phyloP scores from a whole-genome alignment of 2,329 filamentous ascomycete genomes.

The Diplocarpon rosae region DNA sequence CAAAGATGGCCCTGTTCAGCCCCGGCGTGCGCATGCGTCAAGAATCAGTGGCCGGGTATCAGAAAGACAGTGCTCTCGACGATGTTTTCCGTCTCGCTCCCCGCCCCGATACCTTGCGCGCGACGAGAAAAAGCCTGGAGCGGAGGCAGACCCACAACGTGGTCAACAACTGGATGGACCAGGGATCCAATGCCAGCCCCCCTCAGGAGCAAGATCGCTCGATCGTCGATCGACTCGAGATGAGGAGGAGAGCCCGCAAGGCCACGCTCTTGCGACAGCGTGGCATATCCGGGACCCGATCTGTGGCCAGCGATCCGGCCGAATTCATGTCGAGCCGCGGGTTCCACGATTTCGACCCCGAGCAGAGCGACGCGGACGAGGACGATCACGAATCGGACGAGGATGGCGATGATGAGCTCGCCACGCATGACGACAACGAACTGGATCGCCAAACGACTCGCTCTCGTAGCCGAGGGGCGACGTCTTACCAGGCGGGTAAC shows the following conservation, averaged over 20 bases:
- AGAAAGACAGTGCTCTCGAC: slow-evolving; percentile 81
- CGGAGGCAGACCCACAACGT: slow-evolving; percentile 67
- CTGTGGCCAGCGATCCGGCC: slow-evolving; percentile 52
- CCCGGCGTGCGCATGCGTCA: slow-evolving; percentile 63
- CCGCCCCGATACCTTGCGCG: slow-evolving; percentile 44
- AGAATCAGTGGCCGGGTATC: slow-evolving; percentile 77
- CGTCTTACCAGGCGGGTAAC: slow-evolving; percentile 26
- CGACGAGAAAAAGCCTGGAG: slow-evolving; percentile 50
- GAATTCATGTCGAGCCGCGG: slow-evolving; percentile 41
- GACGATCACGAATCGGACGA: slow-evolving; percentile 76
- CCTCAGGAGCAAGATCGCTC: slow-evolving; percentile 50
- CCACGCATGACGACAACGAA: slow-evolving; percentile 48
- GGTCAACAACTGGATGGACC: slow-evolving; percentile 85
- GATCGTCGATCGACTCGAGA: slow-evolving; percentile 46
- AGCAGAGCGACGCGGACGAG: slow-evolving; percentile 29
- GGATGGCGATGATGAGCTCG: slow-evolving; percentile 56
- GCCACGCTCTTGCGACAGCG: slow-evolving; percentile 17
- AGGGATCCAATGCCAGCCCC: slow-evolving; percentile 42
- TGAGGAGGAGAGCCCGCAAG: slow-evolving; percentile 25
- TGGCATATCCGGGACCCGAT: slow-evolving; percentile 39
- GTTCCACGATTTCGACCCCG: slow-evolving; percentile 13
- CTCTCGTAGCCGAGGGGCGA: slow-evolving; percentile 16
- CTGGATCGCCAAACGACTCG: slow-evolving; percentile 19
- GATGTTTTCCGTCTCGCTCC: slow-evolving; percentile 77
- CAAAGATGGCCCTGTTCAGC: slow-evolving; percentile 54